Conservation (phyloP, 345 rosid genomes). For the Dimocarpus longan region DNA sequence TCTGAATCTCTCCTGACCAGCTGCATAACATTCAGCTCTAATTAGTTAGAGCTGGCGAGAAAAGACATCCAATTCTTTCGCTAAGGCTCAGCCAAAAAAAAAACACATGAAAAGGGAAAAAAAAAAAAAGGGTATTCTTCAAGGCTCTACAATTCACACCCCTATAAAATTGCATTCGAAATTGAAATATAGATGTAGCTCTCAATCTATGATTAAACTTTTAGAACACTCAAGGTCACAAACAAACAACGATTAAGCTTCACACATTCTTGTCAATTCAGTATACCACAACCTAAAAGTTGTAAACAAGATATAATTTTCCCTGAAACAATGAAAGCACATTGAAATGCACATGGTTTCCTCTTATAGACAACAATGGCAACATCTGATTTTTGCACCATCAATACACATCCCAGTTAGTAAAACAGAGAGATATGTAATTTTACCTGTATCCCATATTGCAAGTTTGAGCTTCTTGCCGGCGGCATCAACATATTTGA, state of each 20-base stretch:
- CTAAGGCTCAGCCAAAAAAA: background rate
- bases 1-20: conserved; percentile 61
- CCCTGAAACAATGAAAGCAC: background rate
- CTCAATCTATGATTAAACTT: background rate
- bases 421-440: background rate
- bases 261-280: background rate
- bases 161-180: background rate
- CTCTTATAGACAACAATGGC: background rate
- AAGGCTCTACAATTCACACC: background rate
- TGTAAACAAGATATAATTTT: background rate
- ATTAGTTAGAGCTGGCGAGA: conserved; percentile 3
- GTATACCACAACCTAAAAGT: background rate
- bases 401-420: background rate
- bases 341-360: background rate
- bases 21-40: conserved; percentile 30
- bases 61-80: too few relatives aligned
- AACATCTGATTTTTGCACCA: background rate
- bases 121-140: background rate
- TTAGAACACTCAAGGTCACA: background rate
- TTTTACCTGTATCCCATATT: conserved; percentile 92
- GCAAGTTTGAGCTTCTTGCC: conserved; percentile 94
- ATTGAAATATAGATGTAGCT: background rate
- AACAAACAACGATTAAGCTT: background rate
- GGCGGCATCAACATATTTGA: conserved; percentile 67
- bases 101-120: background rate